phyloP scores from a whole-genome alignment of 805 yeast genomes.

The Zygosaccharomyces gambellarensis region DNA sequence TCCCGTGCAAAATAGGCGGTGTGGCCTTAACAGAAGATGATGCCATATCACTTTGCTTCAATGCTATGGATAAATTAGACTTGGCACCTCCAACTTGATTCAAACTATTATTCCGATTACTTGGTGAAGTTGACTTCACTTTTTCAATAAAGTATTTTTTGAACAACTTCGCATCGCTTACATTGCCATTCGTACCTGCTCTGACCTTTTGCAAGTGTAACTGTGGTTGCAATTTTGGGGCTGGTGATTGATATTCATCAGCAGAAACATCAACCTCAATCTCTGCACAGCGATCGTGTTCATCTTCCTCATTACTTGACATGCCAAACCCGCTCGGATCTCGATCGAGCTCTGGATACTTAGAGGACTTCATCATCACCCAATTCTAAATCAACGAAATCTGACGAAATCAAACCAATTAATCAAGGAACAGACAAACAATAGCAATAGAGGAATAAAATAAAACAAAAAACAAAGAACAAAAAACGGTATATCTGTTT shows the following conservation, averaged over 20 bases:
- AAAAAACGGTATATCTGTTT: not conserved
- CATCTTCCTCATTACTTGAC: not conserved
- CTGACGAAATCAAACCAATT: not conserved
- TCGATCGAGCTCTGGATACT: not conserved
- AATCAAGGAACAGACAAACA: not conserved
- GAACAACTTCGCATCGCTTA: slow-evolving; percentile 11
- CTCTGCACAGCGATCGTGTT: slow-evolving; percentile 1
- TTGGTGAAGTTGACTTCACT: slow-evolving; percentile 4
- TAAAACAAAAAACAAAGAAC: no score
- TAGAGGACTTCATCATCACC: slow-evolving; percentile 1
- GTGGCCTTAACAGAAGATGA: not conserved
- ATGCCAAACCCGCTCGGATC: not conserved
- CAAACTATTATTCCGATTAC: not conserved
- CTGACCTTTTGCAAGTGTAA: slow-evolving; percentile 1
- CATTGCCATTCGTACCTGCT: not conserved
- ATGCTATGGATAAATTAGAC: slow-evolving; percentile 28
- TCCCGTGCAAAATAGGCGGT: slow-evolving; percentile 11
- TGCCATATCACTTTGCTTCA: slow-evolving; percentile 11
- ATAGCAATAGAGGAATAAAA: not conserved
- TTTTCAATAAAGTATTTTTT: slow-evolving; percentile 10
- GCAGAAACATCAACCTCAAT: slow-evolving; percentile 4
- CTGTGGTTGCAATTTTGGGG: slow-evolving; percentile 1
- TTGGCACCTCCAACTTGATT: slow-evolving; percentile 5
- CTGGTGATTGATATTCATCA: slow-evolving; percentile 2
- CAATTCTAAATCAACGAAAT: not conserved